Evolutionary conservation across 2,329 filamentous ascomycete genomes (phyloP).

Genomic region (Xylariomycetidae sp.): DNA sequence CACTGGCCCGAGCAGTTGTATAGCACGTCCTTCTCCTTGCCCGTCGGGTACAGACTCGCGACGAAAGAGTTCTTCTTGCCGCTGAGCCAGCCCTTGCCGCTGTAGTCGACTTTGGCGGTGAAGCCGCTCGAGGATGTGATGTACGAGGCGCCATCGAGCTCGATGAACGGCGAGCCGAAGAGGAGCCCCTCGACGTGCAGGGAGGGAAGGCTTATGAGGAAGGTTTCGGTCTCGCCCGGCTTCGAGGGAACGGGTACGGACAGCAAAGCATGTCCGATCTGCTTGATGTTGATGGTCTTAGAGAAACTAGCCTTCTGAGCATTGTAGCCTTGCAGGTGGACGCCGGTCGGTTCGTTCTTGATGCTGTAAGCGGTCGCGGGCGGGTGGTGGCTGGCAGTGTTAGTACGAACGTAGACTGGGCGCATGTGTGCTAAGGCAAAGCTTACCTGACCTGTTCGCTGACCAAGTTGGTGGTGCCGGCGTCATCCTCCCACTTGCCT

Average conservation of each 20-base stretch:
- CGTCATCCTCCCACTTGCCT: constrained; percentile 25
- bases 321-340: constrained; percentile 44
- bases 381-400: constrained; percentile 38
- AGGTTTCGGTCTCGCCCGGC: constrained; percentile 37
- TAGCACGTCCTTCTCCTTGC: constrained; percentile 29
- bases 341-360: constrained; percentile 33
- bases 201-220: constrained; percentile 41
- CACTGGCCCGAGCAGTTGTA: constrained; percentile 36
- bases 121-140: constrained; percentile 40
- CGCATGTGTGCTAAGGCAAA: too few species aligned
- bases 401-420: constrained; percentile 5
- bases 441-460: constrained; percentile 41
- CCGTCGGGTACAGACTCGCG: constrained; percentile 34
- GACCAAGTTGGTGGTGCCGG: constrained; percentile 24
- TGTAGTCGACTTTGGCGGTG: constrained; percentile 40
- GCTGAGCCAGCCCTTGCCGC: constrained; percentile 37
- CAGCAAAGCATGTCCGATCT: constrained; percentile 44
- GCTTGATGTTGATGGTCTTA: constrained; percentile 42
- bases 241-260: constrained; percentile 35
- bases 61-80: constrained; percentile 42
- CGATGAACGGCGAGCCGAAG: constrained; percentile 41
- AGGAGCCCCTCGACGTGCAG: constrained; percentile 43
- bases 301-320: constrained; percentile 47
- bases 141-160: constrained; percentile 39
- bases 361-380: constrained; percentile 49